phyloP scores from a whole-genome alignment of 106 monocot genomes.

The Allium sativum region DNA sequence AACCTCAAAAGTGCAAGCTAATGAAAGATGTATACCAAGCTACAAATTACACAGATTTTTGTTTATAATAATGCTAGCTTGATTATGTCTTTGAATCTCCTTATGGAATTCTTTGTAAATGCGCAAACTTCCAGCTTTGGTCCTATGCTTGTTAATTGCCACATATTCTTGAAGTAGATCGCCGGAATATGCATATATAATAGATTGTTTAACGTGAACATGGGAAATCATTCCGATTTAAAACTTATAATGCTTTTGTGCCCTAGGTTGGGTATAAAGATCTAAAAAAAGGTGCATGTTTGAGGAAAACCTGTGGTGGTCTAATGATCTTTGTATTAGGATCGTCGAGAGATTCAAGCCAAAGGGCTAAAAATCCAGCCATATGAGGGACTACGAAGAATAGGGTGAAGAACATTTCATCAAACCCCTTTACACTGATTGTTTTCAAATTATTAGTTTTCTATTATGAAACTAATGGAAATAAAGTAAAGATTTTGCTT shows the following conservation, averaged over 20 bases:
- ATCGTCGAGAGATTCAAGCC: conserved; percentile 97
- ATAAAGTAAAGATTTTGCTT: no score
- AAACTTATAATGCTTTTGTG: not conserved
- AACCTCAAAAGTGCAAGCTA: no score
- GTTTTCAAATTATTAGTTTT: conserved; percentile 4
- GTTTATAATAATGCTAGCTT: no score
- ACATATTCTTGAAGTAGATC: conserved; percentile 69
- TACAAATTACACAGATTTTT: no score
- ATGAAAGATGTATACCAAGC: no score
- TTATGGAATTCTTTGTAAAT: no score
- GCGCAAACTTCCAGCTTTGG: no score
- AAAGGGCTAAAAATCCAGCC: conserved; percentile 90
- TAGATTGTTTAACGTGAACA: not conserved
- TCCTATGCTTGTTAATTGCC: conserved; percentile 33
- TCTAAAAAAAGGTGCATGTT: no score
- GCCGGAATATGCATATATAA: conserved; percentile 70
- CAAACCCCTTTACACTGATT: conserved; percentile 90
- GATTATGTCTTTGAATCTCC: no score
- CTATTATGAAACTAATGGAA: not conserved
- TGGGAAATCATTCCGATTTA: no score
- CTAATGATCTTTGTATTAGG: conserved; percentile 97
- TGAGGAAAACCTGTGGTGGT: conserved; percentile 62
- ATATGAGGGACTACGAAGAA: conserved; percentile 90
- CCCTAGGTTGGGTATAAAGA: no score
- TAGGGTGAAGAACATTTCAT: conserved; percentile 80